A percentile compares a stretch with the other conserved stretches of the same genome.
Conservation (phyloP, 345 rosid species). For the Lepidium africanum region DNA sequence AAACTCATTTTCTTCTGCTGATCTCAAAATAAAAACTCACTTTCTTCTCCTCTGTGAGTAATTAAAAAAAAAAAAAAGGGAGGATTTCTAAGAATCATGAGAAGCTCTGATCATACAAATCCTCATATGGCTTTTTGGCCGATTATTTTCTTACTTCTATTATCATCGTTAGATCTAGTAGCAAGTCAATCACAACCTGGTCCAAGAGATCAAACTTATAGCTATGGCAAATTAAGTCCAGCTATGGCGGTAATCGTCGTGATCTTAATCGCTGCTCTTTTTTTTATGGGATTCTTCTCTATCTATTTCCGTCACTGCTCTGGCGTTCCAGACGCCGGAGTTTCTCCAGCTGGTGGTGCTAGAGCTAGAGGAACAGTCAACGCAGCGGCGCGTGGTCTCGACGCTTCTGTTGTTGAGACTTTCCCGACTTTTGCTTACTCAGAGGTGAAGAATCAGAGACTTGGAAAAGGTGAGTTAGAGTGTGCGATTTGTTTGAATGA, state of each 20-base stretch:
- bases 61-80: not conserved
- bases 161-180: constrained; percentile 9
- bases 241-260: constrained; percentile 77
- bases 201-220: constrained; percentile 1
- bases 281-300: constrained; percentile 79
- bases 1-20: constrained; percentile 8
- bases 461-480: constrained; percentile 80
- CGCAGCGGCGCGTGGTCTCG: constrained; percentile 55
- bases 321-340: constrained; percentile 12
- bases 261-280: constrained; percentile 63
- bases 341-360: not conserved
- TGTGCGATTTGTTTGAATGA: constrained; percentile 90
- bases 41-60: not conserved
- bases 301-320: constrained; percentile 82
- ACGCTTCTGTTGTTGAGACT: constrained; percentile 42
- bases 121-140: not conserved
- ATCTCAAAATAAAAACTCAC: not conserved
- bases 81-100: not conserved
- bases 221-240: constrained; percentile 47
- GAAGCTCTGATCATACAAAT: not conserved
- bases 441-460: constrained; percentile 69
- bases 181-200: constrained; percentile 22
- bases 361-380: constrained; percentile 24
- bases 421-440: constrained; percentile 81
- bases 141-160: constrained; percentile 6